Evolutionary conservation across 768 basidiomycete species (phyloP).

Genomic region (Lenzites betulinus): DNA sequence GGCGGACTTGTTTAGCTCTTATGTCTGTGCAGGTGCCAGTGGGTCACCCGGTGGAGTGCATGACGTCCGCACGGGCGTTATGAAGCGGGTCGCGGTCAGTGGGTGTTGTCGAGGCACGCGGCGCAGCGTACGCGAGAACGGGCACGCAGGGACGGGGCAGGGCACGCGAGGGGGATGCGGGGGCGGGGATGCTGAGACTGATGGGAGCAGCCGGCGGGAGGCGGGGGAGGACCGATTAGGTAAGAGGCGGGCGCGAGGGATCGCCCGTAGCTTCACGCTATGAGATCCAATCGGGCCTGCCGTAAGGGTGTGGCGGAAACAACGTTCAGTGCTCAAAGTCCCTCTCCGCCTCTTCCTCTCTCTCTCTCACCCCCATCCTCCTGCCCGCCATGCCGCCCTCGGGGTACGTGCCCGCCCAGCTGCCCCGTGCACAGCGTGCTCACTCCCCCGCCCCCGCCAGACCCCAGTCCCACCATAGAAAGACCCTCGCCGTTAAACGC

Average conservation of each 20-base stretch:
- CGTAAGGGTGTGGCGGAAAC: slow-evolving; percentile 33
- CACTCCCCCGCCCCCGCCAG: slow-evolving; percentile 36
- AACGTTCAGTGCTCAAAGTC: slow-evolving; percentile 22
- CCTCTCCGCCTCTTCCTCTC: slow-evolving; percentile 8
- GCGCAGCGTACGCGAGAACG: no score
- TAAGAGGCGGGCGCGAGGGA: slow-evolving; percentile 16
- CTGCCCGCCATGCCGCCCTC: slow-evolving; percentile 27
- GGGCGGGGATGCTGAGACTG: neutral
- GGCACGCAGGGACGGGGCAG: neutral
- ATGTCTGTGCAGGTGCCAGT: neutral
- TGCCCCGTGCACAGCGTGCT: neutral
- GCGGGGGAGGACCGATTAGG: slow-evolving; percentile 8
- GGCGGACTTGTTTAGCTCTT: neutral
- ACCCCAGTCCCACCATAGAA: slow-evolving; percentile 45
- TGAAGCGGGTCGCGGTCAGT: slow-evolving; percentile 3
- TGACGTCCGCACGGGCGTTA: slow-evolving; percentile 1
- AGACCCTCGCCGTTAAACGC: slow-evolving; percentile 47
- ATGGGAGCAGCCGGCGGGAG: neutral
- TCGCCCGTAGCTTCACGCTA: slow-evolving; percentile 30
- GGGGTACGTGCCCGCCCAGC: slow-evolving; percentile 19
- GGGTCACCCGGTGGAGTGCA: neutral
- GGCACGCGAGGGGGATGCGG: neutral
- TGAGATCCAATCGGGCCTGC: slow-evolving; percentile 32
- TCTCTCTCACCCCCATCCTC: slow-evolving; percentile 13
- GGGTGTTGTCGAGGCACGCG: neutral